Base-by-base conservation (phyloP, 805 yeast species). In the Yueomyces sp. region DNA sequence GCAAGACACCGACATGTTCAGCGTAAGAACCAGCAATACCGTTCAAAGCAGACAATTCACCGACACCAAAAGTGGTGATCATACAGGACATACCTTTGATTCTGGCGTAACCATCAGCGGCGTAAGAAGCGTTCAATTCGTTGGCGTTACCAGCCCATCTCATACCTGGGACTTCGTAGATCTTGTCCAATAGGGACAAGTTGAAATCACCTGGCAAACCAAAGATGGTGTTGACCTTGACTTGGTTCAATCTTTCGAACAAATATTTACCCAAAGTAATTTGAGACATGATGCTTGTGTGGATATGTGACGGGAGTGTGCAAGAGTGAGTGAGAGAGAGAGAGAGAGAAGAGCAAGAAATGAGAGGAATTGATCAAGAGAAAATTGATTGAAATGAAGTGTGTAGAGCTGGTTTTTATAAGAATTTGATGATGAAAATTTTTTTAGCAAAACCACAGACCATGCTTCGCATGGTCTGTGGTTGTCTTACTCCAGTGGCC, bases 1-100 rank as follows among this genome's bases (percentile, higher is more conserved):
- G 92, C 49, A 84, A 65, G 50, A 83, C 61, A 52, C 88, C 88
- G 49, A 84, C 87, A 62, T 84, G 90, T 64, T 85, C 94, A 47
- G 94, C 86, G 63, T 77, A 84, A 39, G 88, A 70, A 52, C 94
- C 94, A 32, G 87, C 94, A 55, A 85, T 72, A 52, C 88, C 94
- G 61, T 82, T 83, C 53, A 82, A 67, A 4, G 90, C 87, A 28
- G 81, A 73, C 56, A 83, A 70, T 62, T 83, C 94, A 60, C 94
- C 94, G 41, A 84, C 94, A 64, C 94, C 94, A 57, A 84, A 84
- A 40, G 94, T 84, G 57, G 92, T 84, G 53, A 83, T 69, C 41
- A 84, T 50, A 50, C 81, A 79, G 45, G 81, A 74, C 56, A 83
- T 63, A 43, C 86, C 81, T 63, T 81, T 83, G 55, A 84, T 69